phyloP scores from a whole-genome alignment of 805 yeast genomes.

The Saccharomycopsis microspora region DNA sequence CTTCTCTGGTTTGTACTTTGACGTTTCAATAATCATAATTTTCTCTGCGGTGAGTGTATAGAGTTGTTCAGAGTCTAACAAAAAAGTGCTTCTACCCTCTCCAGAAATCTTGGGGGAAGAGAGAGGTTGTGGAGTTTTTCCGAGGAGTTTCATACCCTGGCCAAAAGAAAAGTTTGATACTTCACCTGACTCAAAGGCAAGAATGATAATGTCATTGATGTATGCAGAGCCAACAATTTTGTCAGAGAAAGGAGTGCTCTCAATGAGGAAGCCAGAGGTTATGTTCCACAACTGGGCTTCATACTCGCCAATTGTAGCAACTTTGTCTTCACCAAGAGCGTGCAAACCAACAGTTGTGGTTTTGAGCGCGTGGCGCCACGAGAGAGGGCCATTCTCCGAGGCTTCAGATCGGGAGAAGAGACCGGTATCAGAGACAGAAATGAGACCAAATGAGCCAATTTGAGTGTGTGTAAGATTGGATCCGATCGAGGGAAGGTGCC shows the following conservation, averaged over 20 bases:
- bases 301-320: not conserved
- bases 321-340: not conserved
- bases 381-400: conserved; percentile 19
- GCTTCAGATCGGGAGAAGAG: conserved; percentile 21
- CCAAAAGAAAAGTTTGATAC: too few species aligned
- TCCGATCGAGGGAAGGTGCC: conserved; percentile 30
- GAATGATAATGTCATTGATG: not conserved
- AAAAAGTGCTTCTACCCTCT: too few species aligned
- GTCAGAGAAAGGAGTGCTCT: not conserved
- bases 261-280: conserved; percentile 1
- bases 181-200: too few species aligned
- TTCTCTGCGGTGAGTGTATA: too few species aligned
- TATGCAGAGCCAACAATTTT: not conserved
- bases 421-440: conserved; percentile 21
- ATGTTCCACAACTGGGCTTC: conserved; percentile 9
- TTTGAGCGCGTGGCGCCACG: conserved; percentile 22
- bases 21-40: too few species aligned
- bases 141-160: too few species aligned
- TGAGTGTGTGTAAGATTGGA: conserved; percentile 13
- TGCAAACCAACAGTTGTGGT: not conserved
- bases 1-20: too few species aligned
- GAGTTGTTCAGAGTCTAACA: too few species aligned
- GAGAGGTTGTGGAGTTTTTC: too few species aligned
- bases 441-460: conserved; percentile 16
- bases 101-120: too few species aligned